phyloP scores from a whole-genome alignment of 225 moss, liverwort and hornwort species.

The Physcomitrellopsis africana region DNA sequence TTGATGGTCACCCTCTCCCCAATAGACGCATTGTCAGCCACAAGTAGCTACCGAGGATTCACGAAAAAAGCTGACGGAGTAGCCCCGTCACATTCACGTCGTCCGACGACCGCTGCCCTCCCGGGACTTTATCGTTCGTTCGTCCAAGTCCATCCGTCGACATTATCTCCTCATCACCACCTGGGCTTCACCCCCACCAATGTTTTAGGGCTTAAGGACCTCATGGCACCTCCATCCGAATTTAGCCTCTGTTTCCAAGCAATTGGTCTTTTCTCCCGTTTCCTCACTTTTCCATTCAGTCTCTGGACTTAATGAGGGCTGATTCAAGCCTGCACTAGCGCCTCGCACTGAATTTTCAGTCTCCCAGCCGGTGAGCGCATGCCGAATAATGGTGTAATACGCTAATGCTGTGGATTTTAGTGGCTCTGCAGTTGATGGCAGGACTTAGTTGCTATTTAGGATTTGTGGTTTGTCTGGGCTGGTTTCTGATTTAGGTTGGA shows the following conservation, averaged over 20 bases:
- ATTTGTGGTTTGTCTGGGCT: neutral
- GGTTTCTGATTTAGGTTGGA: neutral
- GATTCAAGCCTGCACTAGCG: neutral
- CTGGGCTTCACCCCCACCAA: neutral
- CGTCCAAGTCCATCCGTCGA: slow-evolving; percentile 17
- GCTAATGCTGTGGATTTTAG: neutral
- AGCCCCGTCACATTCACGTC: too few species aligned
- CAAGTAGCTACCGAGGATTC: too few species aligned
- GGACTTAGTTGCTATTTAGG: neutral
- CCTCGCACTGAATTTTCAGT: neutral
- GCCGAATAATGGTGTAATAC: neutral
- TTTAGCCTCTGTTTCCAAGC: neutral
- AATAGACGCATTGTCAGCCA: too few species aligned
- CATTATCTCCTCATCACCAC: slow-evolving; percentile 39
- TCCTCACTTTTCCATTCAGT: neutral
- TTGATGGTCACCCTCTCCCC: too few species aligned
- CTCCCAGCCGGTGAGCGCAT: slow-evolving; percentile 31
- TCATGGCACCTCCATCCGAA: neutral
- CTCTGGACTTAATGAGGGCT: slow-evolving; percentile 26
- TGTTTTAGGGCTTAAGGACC: slow-evolving; percentile 43
- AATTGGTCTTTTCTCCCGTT: neutral
- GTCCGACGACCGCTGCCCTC: neutral
- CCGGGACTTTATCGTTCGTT: neutral
- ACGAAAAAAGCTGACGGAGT: too few species aligned
- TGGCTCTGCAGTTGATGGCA: neutral